These are phyloP conservation scores for Malus sylvestris DNA, from an alignment of 306 rosid species.

Conservation along the genomic window DNA sequence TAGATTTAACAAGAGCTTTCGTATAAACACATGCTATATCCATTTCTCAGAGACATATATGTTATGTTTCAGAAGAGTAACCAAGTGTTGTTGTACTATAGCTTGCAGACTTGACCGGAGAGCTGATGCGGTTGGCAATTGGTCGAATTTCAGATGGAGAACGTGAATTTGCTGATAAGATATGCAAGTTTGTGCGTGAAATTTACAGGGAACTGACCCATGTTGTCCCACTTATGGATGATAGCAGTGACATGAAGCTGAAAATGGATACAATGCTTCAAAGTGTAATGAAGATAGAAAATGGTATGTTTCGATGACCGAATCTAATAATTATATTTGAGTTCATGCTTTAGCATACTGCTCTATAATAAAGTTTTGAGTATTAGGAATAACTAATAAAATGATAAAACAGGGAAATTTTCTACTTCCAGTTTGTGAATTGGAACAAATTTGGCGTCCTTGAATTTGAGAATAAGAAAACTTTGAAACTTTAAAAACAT, in stretches of 20 bases:
- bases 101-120: conserved; percentile 98
- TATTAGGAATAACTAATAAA: not conserved
- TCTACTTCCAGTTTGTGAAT: not conserved
- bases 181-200: conserved; percentile 83
- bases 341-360: not conserved
- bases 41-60: not conserved
- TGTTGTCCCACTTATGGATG: conserved; percentile 81
- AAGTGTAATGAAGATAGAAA: conserved; percentile 90
- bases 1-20: not conserved
- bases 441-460: not conserved
- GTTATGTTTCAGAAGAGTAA: not conserved
- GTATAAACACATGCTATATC: not conserved
- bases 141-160: conserved; percentile 93
- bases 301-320: conserved; percentile 39
- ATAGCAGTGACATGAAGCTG: conserved; percentile 61
- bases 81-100: conserved; percentile 34
- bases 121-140: conserved; percentile 94
- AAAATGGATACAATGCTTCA: conserved; percentile 95
- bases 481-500: not conserved
- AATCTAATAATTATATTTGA: not conserved
- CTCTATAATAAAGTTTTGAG: too few species aligned
- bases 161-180: conserved; percentile 69
- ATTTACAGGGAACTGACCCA: conserved; percentile 85
- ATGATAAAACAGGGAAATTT: too few species aligned
- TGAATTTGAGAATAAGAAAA: not conserved